Conservation (phyloP, 139 green algal species). For the Chlamydomonas sp. region DNA sequence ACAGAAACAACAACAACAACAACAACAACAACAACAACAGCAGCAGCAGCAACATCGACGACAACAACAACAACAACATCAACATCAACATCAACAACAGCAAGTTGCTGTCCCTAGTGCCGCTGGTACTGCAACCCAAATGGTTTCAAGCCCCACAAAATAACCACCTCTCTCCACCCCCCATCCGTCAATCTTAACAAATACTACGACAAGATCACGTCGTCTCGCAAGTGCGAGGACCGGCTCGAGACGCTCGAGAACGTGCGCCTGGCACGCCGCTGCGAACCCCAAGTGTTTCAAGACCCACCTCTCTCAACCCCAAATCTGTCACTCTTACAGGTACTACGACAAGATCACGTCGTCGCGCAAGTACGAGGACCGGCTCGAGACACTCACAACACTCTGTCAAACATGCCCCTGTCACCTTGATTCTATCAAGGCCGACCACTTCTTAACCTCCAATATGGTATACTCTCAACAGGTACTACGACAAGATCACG, state of each 20-base stretch:
- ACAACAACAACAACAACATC: too few species aligned
- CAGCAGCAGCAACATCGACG: too few species aligned
- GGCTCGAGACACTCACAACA: constrained; percentile 74
- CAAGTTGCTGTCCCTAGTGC: too few species aligned
- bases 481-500: constrained; percentile 36
- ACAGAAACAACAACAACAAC: too few species aligned
- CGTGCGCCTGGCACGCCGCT: too few species aligned
- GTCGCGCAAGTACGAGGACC: constrained; percentile 89
- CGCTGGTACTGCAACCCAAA: too few species aligned
- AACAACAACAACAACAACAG: too few species aligned
- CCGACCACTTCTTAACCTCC: not conserved
- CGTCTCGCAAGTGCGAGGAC: constrained; percentile 89
- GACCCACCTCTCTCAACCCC: not conserved
- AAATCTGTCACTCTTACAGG: not conserved
- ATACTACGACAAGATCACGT: constrained; percentile 43
- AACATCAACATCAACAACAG: too few species aligned
- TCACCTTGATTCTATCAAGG: too few species aligned
- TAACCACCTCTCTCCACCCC: not conserved
- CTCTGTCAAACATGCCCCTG: too few species aligned
- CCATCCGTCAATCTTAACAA: not conserved
- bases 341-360: constrained; percentile 46
- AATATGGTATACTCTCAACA: not conserved
- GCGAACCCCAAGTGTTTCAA: too few species aligned
- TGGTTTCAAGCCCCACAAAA: too few species aligned
- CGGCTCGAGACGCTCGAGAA: constrained; percentile 76